phyloP scores from a whole-genome alignment of 495 filamentous ascomycete genomes.

The Durotheca rogersii region DNA sequence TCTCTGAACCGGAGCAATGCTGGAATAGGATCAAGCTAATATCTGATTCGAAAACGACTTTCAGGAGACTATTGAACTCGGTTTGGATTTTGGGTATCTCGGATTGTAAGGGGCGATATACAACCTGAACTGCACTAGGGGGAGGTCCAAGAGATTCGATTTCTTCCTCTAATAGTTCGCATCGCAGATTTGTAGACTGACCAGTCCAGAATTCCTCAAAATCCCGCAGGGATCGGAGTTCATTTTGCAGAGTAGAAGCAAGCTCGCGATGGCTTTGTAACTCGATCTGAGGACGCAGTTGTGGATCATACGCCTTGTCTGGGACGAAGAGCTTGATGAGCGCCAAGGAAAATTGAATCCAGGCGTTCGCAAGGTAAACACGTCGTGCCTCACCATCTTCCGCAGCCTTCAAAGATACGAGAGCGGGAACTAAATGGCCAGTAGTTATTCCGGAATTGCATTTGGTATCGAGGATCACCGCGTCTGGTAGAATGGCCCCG shows the following conservation, averaged over 20 bases:
- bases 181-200: slow-evolving; percentile 61
- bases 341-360: slow-evolving; percentile 64
- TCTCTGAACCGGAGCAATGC: slow-evolving; percentile 21
- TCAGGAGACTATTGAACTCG: slow-evolving; percentile 77
- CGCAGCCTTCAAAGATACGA: slow-evolving; percentile 39
- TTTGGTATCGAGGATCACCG: slow-evolving; percentile 9
- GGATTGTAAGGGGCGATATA: slow-evolving; percentile 69
- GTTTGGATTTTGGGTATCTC: slow-evolving; percentile 72
- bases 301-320: slow-evolving; percentile 82
- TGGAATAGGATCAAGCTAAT: slow-evolving; percentile 43
- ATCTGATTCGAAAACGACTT: slow-evolving; percentile 59
- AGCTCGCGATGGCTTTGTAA: slow-evolving; percentile 62
- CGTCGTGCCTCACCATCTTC: slow-evolving; percentile 27
- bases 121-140: slow-evolving; percentile 48
- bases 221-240: slow-evolving; percentile 59
- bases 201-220: slow-evolving; percentile 72
- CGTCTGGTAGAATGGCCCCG: slow-evolving; percentile 8
- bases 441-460: slow-evolving; percentile 36
- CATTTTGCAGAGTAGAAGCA: slow-evolving; percentile 52
- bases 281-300: slow-evolving; percentile 71
- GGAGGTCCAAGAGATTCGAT: slow-evolving; percentile 63
- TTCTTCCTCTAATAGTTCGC: slow-evolving; percentile 58
- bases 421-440: slow-evolving; percentile 43
- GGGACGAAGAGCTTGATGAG: slow-evolving; percentile 80
- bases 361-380: slow-evolving; percentile 54